Evolutionary conservation across 768 basidiomycete species (phyloP).

Genomic region (Rhizopogon sp.): DNA sequence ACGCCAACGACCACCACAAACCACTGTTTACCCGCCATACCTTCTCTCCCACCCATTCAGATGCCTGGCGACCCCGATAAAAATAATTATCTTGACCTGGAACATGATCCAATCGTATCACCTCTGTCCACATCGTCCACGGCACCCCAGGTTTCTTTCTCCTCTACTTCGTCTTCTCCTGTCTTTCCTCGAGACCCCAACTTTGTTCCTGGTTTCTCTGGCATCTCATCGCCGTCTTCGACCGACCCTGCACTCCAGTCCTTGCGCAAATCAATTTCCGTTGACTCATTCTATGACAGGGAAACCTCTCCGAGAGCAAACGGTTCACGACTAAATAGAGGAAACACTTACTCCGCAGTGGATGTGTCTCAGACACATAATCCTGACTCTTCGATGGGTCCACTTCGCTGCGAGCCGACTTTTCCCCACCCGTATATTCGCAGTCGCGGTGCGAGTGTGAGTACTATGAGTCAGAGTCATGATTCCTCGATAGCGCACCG

Average conservation of each 20-base stretch:
- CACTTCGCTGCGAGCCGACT: constrained; percentile 21
- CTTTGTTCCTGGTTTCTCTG: neutral
- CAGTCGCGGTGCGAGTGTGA: constrained; percentile 52
- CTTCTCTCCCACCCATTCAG: constrained; percentile 40
- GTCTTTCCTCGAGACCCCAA: constrained; percentile 8
- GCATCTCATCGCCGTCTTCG: constrained; percentile 7
- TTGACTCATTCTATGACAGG: constrained; percentile 61
- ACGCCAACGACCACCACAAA: constrained; percentile 10
- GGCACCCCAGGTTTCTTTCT: constrained; percentile 34
- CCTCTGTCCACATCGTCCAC: constrained; percentile 27
- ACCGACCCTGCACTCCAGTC: constrained; percentile 21
- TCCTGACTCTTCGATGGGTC: constrained; percentile 20
- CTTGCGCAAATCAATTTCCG: constrained; percentile 72
- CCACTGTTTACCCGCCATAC: constrained; percentile 31
- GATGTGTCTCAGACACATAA: constrained; percentile 30
- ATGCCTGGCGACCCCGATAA: constrained; percentile 31
- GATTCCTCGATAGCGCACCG: constrained; percentile 36
- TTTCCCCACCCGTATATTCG: constrained; percentile 34
- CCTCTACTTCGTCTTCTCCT: constrained; percentile 39
- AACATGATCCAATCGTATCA: constrained; percentile 16
- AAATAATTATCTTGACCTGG: neutral
- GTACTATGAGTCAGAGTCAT: constrained; percentile 38
- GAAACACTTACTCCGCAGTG: constrained; percentile 29
- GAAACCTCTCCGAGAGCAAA: constrained; percentile 26
- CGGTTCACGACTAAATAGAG: constrained; percentile 34